phyloP scores from a whole-genome alignment of 176 grass and related monocot species.

The Puya raimondii region DNA sequence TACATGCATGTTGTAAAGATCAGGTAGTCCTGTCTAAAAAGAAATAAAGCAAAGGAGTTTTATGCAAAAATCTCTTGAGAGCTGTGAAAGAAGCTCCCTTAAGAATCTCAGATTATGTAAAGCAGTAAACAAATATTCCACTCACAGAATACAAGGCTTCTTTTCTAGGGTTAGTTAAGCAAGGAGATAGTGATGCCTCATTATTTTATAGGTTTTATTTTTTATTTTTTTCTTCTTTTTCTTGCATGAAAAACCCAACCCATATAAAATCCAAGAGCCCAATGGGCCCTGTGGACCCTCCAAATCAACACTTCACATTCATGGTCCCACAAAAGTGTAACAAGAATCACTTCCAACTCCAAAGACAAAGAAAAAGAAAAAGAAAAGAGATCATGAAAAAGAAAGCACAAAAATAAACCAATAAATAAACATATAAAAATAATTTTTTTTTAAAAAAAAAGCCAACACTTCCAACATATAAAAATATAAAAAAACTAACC shows the following conservation, averaged over 20 bases:
- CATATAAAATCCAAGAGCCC: not conserved
- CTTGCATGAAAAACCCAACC: conserved; percentile 1
- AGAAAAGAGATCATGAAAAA: not conserved
- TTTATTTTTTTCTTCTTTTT: no score
- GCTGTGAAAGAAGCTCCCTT: no score
- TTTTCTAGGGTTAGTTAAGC: no score
- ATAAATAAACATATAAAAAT: not conserved
- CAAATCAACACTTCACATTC: not conserved
- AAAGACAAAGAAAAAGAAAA: conserved; percentile 10
- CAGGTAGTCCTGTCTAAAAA: no score
- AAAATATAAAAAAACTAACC: not conserved
- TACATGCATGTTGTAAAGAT: no score
- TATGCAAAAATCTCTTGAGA: no score
- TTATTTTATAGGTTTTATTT: no score
- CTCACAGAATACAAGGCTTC: no score
- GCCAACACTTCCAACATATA: not conserved
- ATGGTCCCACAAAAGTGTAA: conserved; percentile 14
- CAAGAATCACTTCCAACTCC: conserved; percentile 21
- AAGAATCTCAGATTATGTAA: no score
- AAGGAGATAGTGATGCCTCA: no score
- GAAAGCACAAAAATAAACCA: not conserved
- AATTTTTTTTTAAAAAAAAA: not conserved
- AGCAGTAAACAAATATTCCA: no score
- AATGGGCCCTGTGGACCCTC: not conserved
- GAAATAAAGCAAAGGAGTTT: no score